A percentile compares a stretch with the other conserved stretches of the same genome.
These are phyloP conservation scores for Roridomyces roridus DNA, from an alignment of 768 basidiomycete genomes.

Conservation along the genomic window DNA sequence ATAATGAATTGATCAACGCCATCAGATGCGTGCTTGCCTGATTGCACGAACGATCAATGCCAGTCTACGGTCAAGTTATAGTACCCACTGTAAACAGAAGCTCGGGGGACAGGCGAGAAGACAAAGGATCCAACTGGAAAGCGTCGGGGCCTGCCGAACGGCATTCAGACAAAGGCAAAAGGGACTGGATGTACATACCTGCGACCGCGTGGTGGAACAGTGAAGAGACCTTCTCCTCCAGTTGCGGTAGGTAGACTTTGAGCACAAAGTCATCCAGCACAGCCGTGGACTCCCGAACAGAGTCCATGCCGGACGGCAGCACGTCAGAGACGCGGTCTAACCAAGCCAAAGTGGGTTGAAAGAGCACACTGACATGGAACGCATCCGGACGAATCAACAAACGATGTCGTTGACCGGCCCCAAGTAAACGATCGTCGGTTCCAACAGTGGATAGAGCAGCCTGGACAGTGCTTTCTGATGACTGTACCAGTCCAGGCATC, in stretches of 20 bases:
- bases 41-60: constrained; percentile 6
- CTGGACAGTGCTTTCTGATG: constrained; percentile 68
- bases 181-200: constrained; percentile 46
- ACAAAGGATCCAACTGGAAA: constrained; percentile 82
- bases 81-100: constrained; percentile 79
- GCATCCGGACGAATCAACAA: constrained; percentile 89
- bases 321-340: constrained; percentile 73
- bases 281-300: constrained; percentile 66
- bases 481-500: constrained; percentile 90
- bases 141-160: constrained; percentile 68
- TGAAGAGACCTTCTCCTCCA: constrained; percentile 91
- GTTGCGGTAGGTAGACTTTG: constrained; percentile 89
- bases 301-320: constrained; percentile 75
- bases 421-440: constrained; percentile 76
- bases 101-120: constrained; percentile 64
- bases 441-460: constrained; percentile 64
- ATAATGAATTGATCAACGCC: constrained; percentile 90
- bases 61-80: too few species aligned
- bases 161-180: neutral
- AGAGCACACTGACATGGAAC: constrained; percentile 93
- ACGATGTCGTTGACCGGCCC: constrained; percentile 81
- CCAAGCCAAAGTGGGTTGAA: constrained; percentile 91
- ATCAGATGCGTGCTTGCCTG: constrained; percentile 87
- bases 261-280: constrained; percentile 93
- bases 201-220: constrained; percentile 88